Base-by-base conservation (phyloP, 345 rosid genomes). In the Camelina sativa region DNA sequence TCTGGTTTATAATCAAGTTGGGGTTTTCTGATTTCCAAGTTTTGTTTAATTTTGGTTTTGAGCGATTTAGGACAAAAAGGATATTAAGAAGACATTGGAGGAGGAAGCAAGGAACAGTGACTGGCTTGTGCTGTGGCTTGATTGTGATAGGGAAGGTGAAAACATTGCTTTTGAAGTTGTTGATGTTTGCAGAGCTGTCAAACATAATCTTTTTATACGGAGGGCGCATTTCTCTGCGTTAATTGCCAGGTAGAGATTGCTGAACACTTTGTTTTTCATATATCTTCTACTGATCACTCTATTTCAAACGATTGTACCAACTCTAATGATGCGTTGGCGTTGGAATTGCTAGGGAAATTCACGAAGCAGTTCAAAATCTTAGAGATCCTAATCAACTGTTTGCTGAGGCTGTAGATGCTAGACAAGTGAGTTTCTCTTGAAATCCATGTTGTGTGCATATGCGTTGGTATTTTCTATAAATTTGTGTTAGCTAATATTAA, bases 91-190 rank as follows among this genome's bases (percentile, higher is more conserved):
- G 81, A 88, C 98, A 1, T 58, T 94, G 81, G 97, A 94, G 80
- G 98, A 90, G 88, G 97, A 94, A 80, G 87, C 98, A 11, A 86
- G 96, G 85, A 88, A 79, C 80, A 88, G 95, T 75, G 92, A 91
- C 47, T 91, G 98, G 97, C 90, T 94, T 61, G 89, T 94, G 64
- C 65, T 94, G 69, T 94, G 98, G 98, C 95, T 94, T 73, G 98
- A 91, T 84, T 94, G 98, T 37, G 97, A 94, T 66, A 87, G 98
- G 79, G 98, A 91, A 83, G 99, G 99, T 53, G 99, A 92, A 70
- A 91, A 94, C 82, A 94, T 94, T 69, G 93, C 97, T 19, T 94
- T 88, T 72, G 98, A 94, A 84, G 98, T 91, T 65, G 64, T 91
- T 35, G 90, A 90, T 7, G 90, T 90, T 50, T 91, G 97, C 71